Evolutionary conservation across 352 stramenopile species (phyloP).

Genomic region (Phytophthora kernoviae): DNA sequence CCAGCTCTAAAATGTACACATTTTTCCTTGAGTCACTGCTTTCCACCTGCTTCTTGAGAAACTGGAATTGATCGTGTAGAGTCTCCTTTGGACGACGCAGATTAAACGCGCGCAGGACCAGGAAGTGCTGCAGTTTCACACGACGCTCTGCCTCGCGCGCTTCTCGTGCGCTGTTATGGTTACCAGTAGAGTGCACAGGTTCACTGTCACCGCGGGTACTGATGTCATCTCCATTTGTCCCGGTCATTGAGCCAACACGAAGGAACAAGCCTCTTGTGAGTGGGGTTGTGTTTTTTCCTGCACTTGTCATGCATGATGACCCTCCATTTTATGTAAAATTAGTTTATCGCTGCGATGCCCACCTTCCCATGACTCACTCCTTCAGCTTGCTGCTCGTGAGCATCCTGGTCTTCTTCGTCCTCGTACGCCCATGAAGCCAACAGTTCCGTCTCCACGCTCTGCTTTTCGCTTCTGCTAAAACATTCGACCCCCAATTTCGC

Average conservation of each 20-base stretch:
- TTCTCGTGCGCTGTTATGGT: constrained; percentile 16
- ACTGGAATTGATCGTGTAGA: constrained; percentile 71
- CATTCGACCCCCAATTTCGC: not conserved
- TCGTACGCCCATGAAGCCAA: constrained; percentile 35
- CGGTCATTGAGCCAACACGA: constrained; percentile 8
- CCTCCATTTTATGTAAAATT: constrained; percentile 24
- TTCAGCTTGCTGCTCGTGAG: constrained; percentile 10
- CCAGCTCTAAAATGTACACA: constrained; percentile 50
- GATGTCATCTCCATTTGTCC: constrained; percentile 2
- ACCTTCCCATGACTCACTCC: constrained; percentile 19
- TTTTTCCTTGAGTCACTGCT: constrained; percentile 12
- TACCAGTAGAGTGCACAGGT: constrained; percentile 3
- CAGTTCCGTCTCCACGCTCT: constrained; percentile 23
- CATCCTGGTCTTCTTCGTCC: constrained; percentile 13
- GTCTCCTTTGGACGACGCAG: constrained; percentile 62
- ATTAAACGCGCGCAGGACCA: constrained; percentile 86
- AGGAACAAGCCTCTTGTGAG: not conserved
- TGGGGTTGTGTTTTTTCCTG: too few species aligned
- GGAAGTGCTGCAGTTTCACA: constrained; percentile 78
- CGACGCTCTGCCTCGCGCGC: constrained; percentile 38
- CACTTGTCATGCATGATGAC: not conserved
- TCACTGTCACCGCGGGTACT: constrained; percentile 1
- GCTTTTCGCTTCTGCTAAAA: not conserved
- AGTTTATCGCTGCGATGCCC: constrained; percentile 4
- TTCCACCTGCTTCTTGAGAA: constrained; percentile 37